phyloP scores from a whole-genome alignment of 768 basidiomycete genomes.

The Boletus eberwhitei region DNA sequence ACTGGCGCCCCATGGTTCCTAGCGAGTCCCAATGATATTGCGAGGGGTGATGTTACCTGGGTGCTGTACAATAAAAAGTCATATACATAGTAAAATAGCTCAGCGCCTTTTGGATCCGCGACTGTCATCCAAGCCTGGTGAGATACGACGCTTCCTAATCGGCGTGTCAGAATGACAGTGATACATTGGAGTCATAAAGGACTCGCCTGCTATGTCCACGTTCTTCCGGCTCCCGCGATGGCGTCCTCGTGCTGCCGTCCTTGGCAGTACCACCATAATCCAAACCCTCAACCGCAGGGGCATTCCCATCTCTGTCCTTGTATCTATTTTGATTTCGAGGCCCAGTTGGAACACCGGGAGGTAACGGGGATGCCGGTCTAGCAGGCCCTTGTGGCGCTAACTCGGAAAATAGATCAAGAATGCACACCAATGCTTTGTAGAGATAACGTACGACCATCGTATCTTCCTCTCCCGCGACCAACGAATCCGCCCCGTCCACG shows the following conservation, averaged over 20 bases:
- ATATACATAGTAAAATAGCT: conserved; percentile 34
- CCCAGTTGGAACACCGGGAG: conserved; percentile 84
- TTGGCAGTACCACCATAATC: conserved; percentile 72
- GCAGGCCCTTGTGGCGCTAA: conserved; percentile 51
- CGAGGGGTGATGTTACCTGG: conserved; percentile 10
- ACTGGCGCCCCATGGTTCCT: background rate
- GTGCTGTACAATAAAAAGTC: conserved; percentile 26
- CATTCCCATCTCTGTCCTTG: conserved; percentile 83
- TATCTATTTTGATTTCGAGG: conserved; percentile 88
- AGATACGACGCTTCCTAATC: conserved; percentile 67
- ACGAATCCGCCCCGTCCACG: conserved; percentile 44
- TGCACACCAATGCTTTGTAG: background rate
- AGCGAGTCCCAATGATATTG: background rate
- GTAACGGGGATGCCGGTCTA: conserved; percentile 79
- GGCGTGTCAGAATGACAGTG: conserved; percentile 2
- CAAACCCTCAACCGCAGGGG: conserved; percentile 83
- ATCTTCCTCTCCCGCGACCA: conserved; percentile 37
- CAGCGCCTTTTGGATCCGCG: conserved; percentile 71
- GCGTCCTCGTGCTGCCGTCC: conserved; percentile 45
- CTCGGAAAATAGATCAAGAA: conserved; percentile 1
- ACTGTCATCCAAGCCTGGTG: conserved; percentile 65
- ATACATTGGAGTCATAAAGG: background rate
- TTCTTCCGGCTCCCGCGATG: conserved; percentile 67
- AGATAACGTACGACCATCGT: conserved; percentile 39
- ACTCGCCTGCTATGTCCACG: conserved; percentile 56